A percentile compares a stretch with the other conserved stretches of the same genome.
These are phyloP conservation scores for Aspergillus sp. DNA, from an alignment of 2,329 filamentous ascomycete species.

Conservation along the genomic window DNA sequence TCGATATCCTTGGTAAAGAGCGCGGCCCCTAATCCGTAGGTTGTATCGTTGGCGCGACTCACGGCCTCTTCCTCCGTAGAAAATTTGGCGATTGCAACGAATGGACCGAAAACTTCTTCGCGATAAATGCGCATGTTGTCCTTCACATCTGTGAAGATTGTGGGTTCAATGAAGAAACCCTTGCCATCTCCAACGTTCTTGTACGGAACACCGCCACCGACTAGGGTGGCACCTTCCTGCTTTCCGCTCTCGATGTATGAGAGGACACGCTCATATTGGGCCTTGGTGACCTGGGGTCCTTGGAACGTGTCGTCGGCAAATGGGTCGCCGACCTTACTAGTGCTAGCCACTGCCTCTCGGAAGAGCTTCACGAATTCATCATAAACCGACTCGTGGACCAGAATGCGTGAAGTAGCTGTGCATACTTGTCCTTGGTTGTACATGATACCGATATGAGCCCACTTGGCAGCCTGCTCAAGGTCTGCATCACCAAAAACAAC, in stretches of 20 bases:
- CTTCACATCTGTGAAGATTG: constrained; percentile 59
- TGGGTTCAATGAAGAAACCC: constrained; percentile 65
- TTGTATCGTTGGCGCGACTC: constrained; percentile 57
- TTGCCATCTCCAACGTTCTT: constrained; percentile 57
- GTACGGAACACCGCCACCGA: constrained; percentile 60
- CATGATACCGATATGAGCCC: constrained; percentile 60
- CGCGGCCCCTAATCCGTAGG: constrained; percentile 37
- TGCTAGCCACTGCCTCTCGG: constrained; percentile 30
- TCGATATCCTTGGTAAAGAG: constrained; percentile 57
- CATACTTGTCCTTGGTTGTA: constrained; percentile 40
- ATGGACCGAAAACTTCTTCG: constrained; percentile 65
- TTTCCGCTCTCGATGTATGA: constrained; percentile 70
- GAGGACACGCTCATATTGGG: constrained; percentile 54
- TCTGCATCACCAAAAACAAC: constrained; percentile 67
- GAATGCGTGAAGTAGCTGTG: constrained; percentile 44
- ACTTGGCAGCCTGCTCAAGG: constrained; percentile 67
- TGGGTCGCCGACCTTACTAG: constrained; percentile 38
- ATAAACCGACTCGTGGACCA: constrained; percentile 56
- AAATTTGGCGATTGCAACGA: constrained; percentile 60
- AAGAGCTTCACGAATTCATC: constrained; percentile 34
- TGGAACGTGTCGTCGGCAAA: constrained; percentile 40
- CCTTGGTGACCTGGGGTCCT: constrained; percentile 38
- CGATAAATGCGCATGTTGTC: constrained; percentile 59
- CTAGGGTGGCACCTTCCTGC: constrained; percentile 67
- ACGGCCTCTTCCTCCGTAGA: constrained; percentile 61